Conservation (phyloP, 2,329 filamentous ascomycete species). For the Ceratocystis destructans region DNA sequence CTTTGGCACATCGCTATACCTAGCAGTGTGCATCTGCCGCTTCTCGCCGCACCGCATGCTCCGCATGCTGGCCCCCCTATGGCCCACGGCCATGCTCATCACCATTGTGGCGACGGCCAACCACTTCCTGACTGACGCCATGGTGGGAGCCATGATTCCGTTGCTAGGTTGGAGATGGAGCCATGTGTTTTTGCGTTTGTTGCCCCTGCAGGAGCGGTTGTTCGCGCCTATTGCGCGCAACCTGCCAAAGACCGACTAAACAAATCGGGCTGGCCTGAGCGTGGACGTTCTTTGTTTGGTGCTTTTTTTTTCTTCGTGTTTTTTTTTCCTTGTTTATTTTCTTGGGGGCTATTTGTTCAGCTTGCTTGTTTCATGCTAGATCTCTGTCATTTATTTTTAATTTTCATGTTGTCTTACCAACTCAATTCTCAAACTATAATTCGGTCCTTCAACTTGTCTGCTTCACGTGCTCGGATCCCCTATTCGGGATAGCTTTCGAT, state of each 20-base stretch:
- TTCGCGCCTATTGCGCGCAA: constrained; percentile 20
- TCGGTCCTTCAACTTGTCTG: neutral
- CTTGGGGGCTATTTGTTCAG: neutral
- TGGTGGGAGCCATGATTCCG: constrained; percentile 27
- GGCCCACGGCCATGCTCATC: constrained; percentile 32
- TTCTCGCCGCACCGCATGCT: constrained; percentile 31
- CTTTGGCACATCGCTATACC: constrained; percentile 31
- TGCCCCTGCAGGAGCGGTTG: constrained; percentile 24
- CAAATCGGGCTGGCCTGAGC: neutral
- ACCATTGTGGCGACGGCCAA: constrained; percentile 32
- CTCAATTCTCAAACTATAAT: neutral
- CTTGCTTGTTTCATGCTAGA: neutral
- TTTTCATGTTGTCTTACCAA: neutral
- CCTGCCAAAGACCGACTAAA: constrained; percentile 15
- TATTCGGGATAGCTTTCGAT: neutral
- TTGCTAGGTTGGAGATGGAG: constrained; percentile 27
- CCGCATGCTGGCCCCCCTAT: constrained; percentile 29
- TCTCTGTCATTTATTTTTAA: neutral
- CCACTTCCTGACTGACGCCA: constrained; percentile 29
- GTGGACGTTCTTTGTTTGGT: neutral
- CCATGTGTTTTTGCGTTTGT: constrained; percentile 22
- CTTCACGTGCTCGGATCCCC: neutral
- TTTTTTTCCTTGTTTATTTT: neutral
- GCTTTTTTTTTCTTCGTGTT: neutral
- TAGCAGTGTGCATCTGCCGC: constrained; percentile 26